These are phyloP conservation scores for Porphyrellus cyaneotinctus DNA, from an alignment of 768 basidiomycete genomes.

Conservation along the genomic window DNA sequence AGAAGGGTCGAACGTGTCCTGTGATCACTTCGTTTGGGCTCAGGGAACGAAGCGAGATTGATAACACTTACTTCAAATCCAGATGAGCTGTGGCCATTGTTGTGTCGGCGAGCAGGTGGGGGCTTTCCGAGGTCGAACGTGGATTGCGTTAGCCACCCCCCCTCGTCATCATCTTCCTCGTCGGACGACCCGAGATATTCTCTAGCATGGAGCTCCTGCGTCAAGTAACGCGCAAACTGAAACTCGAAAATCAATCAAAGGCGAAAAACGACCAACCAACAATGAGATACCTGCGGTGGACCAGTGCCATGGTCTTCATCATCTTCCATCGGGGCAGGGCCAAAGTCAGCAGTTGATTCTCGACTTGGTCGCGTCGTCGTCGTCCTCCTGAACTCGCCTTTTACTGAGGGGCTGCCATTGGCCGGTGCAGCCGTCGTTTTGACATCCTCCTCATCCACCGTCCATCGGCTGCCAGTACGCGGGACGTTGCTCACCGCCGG, in stretches of 20 bases:
- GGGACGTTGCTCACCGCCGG: conserved; percentile 47
- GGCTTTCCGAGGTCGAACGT: conserved; percentile 57
- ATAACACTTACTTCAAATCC: conserved; percentile 54
- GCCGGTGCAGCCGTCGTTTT: conserved; percentile 21
- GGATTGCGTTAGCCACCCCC: conserved; percentile 77
- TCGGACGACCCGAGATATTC: conserved; percentile 56
- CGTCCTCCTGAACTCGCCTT: conserved; percentile 59
- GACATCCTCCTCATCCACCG: conserved; percentile 64
- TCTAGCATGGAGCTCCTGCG: conserved; percentile 64
- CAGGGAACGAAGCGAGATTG: background rate
- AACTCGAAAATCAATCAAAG: background rate
- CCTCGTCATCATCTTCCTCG: conserved; percentile 62
- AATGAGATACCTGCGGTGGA: conserved; percentile 38
- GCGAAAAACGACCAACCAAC: background rate
- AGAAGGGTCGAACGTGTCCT: conserved; percentile 53
- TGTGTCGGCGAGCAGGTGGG: conserved; percentile 45
- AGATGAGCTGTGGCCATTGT: conserved; percentile 43
- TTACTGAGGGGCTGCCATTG: conserved; percentile 28
- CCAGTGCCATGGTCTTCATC: conserved; percentile 43
- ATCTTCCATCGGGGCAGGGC: conserved; percentile 46
- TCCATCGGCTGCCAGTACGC: conserved; percentile 45
- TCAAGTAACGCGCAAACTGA: conserved; percentile 79
- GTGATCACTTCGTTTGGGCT: background rate
- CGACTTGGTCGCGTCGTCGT: conserved; percentile 39
- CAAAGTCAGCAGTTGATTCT: conserved; percentile 64